Evolutionary conservation across 2,329 filamentous ascomycete species (phyloP).

Genomic region (Laburnicola sp.): DNA sequence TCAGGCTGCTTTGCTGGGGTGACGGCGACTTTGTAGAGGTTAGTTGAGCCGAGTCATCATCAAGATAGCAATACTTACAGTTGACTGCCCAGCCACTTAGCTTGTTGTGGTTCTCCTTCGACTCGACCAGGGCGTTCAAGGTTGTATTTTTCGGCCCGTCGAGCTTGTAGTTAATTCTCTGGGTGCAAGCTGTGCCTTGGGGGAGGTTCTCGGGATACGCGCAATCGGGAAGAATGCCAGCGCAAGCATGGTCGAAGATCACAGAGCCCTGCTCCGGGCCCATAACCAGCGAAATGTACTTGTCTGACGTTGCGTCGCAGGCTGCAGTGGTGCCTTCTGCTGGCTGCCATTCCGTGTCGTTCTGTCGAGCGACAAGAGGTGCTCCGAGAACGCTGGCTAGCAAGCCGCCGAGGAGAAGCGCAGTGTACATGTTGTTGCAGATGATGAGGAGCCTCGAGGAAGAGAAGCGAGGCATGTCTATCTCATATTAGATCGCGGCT

Average conservation of each 20-base stretch:
- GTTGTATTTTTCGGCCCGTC: constrained; percentile 20
- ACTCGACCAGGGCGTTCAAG: constrained; percentile 23
- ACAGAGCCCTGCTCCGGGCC: constrained; percentile 22
- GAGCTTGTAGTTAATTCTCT: constrained; percentile 23
- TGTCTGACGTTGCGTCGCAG: constrained; percentile 26
- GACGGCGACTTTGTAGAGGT: constrained; percentile 24
- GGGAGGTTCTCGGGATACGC: constrained; percentile 25
- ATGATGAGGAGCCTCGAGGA: background rate
- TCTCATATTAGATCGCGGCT: background rate
- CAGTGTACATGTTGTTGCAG: constrained; percentile 19
- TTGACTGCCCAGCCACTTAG: constrained; percentile 23
- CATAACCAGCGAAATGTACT: constrained; percentile 24
- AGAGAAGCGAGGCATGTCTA: background rate
- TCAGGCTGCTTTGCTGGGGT: constrained; percentile 23
- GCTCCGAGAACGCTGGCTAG: constrained; percentile 18
- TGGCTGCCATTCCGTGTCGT: constrained; percentile 19
- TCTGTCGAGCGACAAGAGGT: constrained; percentile 13
- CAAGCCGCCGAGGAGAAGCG: constrained; percentile 19
- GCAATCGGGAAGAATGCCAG: constrained; percentile 32
- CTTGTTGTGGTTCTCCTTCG: constrained; percentile 21
- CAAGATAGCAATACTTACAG: constrained; percentile 19
- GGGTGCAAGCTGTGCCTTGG: constrained; percentile 20
- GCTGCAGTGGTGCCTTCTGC: constrained; percentile 15
- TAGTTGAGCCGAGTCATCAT: background rate
- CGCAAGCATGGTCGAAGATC: constrained; percentile 31